Conservation (phyloP, 1,284 basidiomycete genomes). For the Fomitiporia mediterranea region DNA sequence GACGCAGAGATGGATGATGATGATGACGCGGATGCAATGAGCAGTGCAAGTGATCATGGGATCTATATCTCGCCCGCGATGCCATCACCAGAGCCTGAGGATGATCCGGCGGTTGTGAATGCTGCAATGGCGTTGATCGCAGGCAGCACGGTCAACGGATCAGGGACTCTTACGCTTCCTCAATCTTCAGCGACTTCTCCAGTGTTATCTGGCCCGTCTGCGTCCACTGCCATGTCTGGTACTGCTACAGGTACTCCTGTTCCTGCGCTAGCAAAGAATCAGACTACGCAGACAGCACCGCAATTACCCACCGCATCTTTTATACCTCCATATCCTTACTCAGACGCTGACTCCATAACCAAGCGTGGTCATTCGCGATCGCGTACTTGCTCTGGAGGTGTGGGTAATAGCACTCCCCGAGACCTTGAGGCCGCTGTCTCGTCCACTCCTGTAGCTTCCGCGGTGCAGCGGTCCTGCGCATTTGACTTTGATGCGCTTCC, state of each 20-base stretch:
- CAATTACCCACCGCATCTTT: slow-evolving; percentile 15
- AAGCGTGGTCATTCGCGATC: neutral
- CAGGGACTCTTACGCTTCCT: neutral
- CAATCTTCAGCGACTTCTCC: neutral
- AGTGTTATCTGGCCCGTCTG: neutral
- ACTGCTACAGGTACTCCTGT: neutral
- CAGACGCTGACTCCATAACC: neutral
- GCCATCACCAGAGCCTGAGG: slow-evolving; percentile 10
- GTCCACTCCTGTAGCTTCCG: neutral
- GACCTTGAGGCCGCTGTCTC: neutral
- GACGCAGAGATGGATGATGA: slow-evolving; percentile 9
- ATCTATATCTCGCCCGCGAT: slow-evolving; percentile 17
- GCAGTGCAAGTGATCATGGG: slow-evolving; percentile 12
- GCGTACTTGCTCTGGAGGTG: neutral
- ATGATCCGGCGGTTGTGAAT: slow-evolving; percentile 11
- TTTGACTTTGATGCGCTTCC: slow-evolving; percentile 61
- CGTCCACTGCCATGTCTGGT: neutral
- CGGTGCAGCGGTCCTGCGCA: slow-evolving; percentile 16
- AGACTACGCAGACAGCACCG: neutral
- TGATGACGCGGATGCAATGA: slow-evolving; percentile 2
- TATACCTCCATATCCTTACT: slow-evolving; percentile 14
- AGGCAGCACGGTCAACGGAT: neutral
- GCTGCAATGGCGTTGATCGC: slow-evolving; percentile 14
- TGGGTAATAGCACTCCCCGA: neutral
- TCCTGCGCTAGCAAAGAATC: neutral